These are phyloP conservation scores for Colletotrichum musae DNA, from an alignment of 2,329 filamentous ascomycete species.

Conservation along the genomic window DNA sequence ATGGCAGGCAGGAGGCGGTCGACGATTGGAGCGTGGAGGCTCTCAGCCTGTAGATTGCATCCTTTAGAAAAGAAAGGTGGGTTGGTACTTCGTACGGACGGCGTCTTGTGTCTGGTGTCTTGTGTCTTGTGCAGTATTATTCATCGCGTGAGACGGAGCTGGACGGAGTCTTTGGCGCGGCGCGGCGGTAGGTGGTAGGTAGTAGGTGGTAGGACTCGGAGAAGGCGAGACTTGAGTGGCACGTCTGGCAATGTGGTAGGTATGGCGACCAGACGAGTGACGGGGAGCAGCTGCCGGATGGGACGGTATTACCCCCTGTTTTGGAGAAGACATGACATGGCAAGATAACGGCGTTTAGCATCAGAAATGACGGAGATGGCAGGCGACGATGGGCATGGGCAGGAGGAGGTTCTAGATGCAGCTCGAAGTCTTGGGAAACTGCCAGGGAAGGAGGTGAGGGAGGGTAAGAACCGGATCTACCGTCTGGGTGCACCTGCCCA, in stretches of 20 bases:
- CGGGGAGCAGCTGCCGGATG: not conserved
- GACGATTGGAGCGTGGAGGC: not conserved
- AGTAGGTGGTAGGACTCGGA: constrained; percentile 7
- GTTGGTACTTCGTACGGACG: too few species aligned
- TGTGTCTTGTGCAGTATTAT: not conserved
- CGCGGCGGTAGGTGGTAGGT: too few species aligned
- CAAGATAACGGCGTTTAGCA: constrained; percentile 25
- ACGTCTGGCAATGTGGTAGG: not conserved
- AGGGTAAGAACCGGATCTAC: constrained; percentile 14
- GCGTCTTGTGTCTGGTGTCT: not conserved
- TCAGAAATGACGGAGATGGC: constrained; percentile 18
- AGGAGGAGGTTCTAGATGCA: constrained; percentile 33
- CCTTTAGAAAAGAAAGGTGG: not conserved
- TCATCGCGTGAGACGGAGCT: constrained; percentile 29
- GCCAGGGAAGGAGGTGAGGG: constrained; percentile 20
- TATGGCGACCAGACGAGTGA: not conserved
- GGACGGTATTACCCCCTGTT: not conserved
- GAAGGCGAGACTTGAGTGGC: constrained; percentile 4
- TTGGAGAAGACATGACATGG: not conserved
- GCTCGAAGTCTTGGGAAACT: constrained; percentile 22
- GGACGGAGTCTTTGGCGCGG: constrained; percentile 10
- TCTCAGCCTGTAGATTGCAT: not conserved
- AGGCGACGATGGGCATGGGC: not conserved
- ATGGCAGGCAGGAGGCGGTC: constrained; percentile 14
- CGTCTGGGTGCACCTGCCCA: not conserved